Evolutionary conservation across 2,329 filamentous ascomycete species (phyloP).

Genomic region (Stagonosporopsis tanaceti): DNA sequence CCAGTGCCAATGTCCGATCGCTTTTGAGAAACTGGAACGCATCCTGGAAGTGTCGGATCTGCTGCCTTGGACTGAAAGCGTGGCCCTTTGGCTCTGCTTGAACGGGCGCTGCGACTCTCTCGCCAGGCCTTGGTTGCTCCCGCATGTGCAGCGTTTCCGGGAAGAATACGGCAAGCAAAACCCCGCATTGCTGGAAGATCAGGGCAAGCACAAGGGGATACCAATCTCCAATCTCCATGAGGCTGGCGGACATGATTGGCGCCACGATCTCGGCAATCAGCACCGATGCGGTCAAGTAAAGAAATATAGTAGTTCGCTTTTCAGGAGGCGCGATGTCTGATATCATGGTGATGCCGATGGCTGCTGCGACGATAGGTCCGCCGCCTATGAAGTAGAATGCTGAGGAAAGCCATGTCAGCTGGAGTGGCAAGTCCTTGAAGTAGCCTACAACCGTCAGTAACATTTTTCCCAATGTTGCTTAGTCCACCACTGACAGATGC

Average conservation of each 20-base stretch:
- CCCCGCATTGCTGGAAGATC: constrained; percentile 37
- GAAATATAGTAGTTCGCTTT: constrained; percentile 48
- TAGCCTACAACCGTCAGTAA: constrained; percentile 31
- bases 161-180: constrained; percentile 38
- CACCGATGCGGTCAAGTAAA: constrained; percentile 40
- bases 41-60: constrained; percentile 47
- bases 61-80: constrained; percentile 36
- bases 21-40: constrained; percentile 52
- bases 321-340: constrained; percentile 59
- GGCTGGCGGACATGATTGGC: constrained; percentile 41
- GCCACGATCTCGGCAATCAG: constrained; percentile 47
- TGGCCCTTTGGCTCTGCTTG: constrained; percentile 18
- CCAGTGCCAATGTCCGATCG: constrained; percentile 54
- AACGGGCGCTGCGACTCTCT: constrained; percentile 24
- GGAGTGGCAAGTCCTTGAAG: constrained; percentile 52
- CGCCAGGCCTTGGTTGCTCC: constrained; percentile 38
- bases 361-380: constrained; percentile 56
- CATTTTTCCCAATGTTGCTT: not conserved
- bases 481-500: constrained; percentile 40
- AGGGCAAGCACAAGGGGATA: constrained; percentile 43
- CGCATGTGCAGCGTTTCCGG: constrained; percentile 48
- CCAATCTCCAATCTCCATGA: constrained; percentile 48
- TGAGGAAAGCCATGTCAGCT: constrained; percentile 58
- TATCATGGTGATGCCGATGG: constrained; percentile 60
- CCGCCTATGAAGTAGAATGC: constrained; percentile 57